phyloP scores from a whole-genome alignment of 805 yeast genomes.

The Zygosaccharomyces kombuchaensis region DNA sequence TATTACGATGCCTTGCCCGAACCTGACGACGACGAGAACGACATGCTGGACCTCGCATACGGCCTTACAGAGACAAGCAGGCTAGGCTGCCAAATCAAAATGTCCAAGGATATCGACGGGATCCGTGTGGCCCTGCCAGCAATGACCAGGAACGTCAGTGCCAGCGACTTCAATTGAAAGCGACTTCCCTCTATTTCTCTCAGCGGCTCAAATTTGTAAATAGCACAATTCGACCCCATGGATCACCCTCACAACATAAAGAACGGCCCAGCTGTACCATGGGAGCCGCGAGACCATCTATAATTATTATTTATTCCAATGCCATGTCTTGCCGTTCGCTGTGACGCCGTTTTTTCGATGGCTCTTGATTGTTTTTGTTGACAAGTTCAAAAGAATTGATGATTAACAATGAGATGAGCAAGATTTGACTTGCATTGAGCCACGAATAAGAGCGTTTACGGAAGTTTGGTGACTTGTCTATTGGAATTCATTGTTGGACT shows the following conservation, averaged over 20 bases:
- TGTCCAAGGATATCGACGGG: conserved; percentile 90
- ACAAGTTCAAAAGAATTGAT: not conserved
- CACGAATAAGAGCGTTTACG: not conserved
- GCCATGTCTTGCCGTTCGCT: not conserved
- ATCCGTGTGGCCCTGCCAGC: conserved; percentile 93
- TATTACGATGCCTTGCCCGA: conserved; percentile 87
- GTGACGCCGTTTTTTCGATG: not conserved
- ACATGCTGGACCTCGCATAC: conserved; percentile 95
- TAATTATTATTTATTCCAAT: not conserved
- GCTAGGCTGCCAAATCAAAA: conserved; percentile 87
- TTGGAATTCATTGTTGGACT: not conserved
- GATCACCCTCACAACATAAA: not conserved
- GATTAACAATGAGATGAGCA: not conserved
- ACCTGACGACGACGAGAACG: conserved; percentile 96
- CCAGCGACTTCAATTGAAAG: conserved; percentile 65
- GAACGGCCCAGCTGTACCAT: not conserved
- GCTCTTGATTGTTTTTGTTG: not conserved
- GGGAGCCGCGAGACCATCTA: not conserved
- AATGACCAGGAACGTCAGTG: conserved; percentile 90
- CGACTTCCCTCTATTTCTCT: not conserved
- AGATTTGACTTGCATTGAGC: not conserved
- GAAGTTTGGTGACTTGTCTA: not conserved
- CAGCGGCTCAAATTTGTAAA: not conserved
- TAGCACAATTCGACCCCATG: not conserved
- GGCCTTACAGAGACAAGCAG: conserved; percentile 96